A percentile compares a stretch with the other conserved stretches of the same genome.
Conservation (phyloP, 2,329 filamentous ascomycete species). For the Colletotrichum eremochloae region DNA sequence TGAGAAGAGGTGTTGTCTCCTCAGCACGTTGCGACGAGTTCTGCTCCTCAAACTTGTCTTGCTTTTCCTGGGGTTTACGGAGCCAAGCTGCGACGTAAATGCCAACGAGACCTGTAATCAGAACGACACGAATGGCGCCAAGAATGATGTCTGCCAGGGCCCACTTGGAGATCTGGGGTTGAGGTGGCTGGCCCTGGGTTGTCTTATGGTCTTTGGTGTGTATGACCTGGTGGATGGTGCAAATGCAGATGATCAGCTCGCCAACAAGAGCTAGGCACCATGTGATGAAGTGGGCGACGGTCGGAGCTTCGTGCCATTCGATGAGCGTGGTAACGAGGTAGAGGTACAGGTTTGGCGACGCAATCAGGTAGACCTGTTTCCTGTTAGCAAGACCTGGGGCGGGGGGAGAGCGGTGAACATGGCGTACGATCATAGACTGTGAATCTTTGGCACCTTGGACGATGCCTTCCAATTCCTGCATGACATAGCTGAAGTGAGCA, state of each 20-base stretch:
- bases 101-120: slow-evolving; percentile 73
- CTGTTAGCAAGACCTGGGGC: slow-evolving; percentile 33
- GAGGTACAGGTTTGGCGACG: slow-evolving; percentile 87
- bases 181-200: not conserved
- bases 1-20: slow-evolving; percentile 76
- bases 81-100: slow-evolving; percentile 58
- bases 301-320: slow-evolving; percentile 86
- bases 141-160: slow-evolving; percentile 75
- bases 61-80: slow-evolving; percentile 56
- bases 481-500: slow-evolving; percentile 53
- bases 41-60: slow-evolving; percentile 56
- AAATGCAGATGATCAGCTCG: slow-evolving; percentile 79
- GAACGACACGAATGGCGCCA: slow-evolving; percentile 75
- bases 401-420: slow-evolving; percentile 21
- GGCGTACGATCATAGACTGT: slow-evolving; percentile 37
- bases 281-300: slow-evolving; percentile 80
- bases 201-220: slow-evolving; percentile 48
- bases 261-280: slow-evolving; percentile 82
- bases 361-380: slow-evolving; percentile 83
- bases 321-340: slow-evolving; percentile 89
- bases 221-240: slow-evolving; percentile 75
- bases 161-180: slow-evolving; percentile 56
- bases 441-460: slow-evolving; percentile 32
- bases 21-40: slow-evolving; percentile 51
- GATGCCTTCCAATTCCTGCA: slow-evolving; percentile 33